Evolutionary conservation across 352 stramenopile species (phyloP), one percentile per base, ranked within the genome.

Genomic region (Phytophthora litchii): DNA sequence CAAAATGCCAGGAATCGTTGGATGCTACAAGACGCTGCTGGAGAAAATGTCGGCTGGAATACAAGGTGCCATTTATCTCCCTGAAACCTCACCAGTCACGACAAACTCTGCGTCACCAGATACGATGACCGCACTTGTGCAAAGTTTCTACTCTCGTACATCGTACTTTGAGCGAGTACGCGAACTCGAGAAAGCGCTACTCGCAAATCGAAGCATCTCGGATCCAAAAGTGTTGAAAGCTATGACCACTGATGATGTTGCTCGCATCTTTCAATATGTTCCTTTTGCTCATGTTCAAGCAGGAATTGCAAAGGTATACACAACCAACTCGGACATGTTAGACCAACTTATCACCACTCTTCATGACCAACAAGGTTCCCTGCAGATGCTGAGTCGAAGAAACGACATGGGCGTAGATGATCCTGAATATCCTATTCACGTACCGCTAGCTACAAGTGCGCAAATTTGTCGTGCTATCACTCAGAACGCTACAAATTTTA

Each of bases 1-100:
- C 16, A 91, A 92, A 42, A 89, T 94, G 67, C 83, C 85, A 12
- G 85, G 85, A 0, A 84, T 94, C 23, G 73, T 94, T 12, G 81
- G 80, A 1, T 89, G 76, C 48, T 94, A 92, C 49, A 64, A 29
- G 17, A 78, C 75, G 7, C 45, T 94, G 51, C 67, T 94, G 19
- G 68, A 89, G 29, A 92, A 94, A 48, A 57, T 94, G 38, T 75
- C 78, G 0, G 31, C 68, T 0, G 81, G 83, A 2, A 72, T 94
- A 3, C 57, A 81, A 35, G 79, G 72, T 8, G 78, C 79, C 0
- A 79, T 92, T 40, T 94, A 90, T 46, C 44, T 82, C 3, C 68
- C 76, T 11, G 31, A 70, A 19, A 23, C 16, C 2, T 34, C 49
- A 27, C 20, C 38, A 11, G 31, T 45, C 7, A 11, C 20, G 13